Base-by-base conservation (phyloP, 164 flowering plant genomes). In the Brasenia schreberi region DNA sequence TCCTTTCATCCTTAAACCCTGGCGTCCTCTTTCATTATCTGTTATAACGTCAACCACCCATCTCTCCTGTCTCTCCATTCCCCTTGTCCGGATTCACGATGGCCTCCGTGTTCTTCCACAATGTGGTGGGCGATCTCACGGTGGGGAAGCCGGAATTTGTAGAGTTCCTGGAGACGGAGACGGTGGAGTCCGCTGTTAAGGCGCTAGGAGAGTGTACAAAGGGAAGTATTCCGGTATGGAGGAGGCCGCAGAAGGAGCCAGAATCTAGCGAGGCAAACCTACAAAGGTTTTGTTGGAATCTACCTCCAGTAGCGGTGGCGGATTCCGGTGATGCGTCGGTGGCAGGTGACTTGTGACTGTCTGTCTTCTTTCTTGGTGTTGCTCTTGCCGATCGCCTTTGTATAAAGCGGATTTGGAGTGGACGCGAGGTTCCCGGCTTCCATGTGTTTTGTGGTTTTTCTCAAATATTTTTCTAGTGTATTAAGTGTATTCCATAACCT, bases 121-220 rank as follows among this genome's bases (percentile, higher is more conserved):
- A 91, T 66, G 97, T 91, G 59, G 91, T 91, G 39, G 98, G 98
- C 5, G 98, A 94, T 83, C 87, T 94, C 77, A 94, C 98, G 52
- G 97, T 91, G 63, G 98, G 95, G 68, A 91, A 94, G 77, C 97
- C 96, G 4, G 93, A 85, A 75, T 67, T 94, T 73, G 84, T 80
- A 18, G 99, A 94, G 71, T 91, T 94, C 65, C 58, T 14, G 14
- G 97, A 89, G 75, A 79, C 84, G 6, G 97, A 91, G 75, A 87
- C 89, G 19, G 84, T 94, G 23, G 96, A 85, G 44, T 74, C 93
- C 18, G 99, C 99, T 7, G 89, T 94, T 18, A 44, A 77, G 65
- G 89, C 88, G 0, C 87, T 94, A 18, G 93, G 88, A 27, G 91
- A 91, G 64, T 81, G 92, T 11, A 83, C 93, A 0, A 97, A 94